These are phyloP conservation scores for Microglena sp. DNA, from an alignment of 139 green algal genomes.

Conservation along the genomic window DNA sequence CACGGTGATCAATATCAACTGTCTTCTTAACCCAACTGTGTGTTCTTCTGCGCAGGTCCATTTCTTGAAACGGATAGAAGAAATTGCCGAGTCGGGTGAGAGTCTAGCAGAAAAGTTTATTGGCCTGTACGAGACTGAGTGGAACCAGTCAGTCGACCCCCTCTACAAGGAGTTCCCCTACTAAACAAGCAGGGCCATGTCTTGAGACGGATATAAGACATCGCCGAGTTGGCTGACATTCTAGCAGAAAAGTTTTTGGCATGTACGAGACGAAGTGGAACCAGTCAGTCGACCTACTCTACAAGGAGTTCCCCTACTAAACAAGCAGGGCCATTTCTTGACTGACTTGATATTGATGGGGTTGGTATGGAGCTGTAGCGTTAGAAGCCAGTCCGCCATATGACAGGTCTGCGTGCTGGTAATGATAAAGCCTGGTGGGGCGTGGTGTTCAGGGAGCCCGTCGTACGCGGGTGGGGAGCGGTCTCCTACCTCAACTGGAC, in stretches of 20 bases:
- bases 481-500: too few relatives aligned
- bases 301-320: constrained; percentile 49
- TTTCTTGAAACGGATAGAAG: constrained; percentile 71
- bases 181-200: constrained; percentile 8
- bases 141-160: constrained; percentile 54
- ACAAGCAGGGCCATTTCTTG: neutral
- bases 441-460: too few relatives aligned
- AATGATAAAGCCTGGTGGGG: too few relatives aligned
- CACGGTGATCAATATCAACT: too few relatives aligned
- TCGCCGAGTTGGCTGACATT: too few relatives aligned
- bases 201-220: too few relatives aligned
- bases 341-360: too few relatives aligned
- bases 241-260: too few relatives aligned
- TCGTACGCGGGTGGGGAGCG: too few relatives aligned
- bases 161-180: constrained; percentile 57
- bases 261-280: constrained; percentile 66
- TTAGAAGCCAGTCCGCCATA: too few relatives aligned
- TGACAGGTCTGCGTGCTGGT: too few relatives aligned
- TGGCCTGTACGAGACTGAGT: constrained; percentile 58
- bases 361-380: too few relatives aligned
- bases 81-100: constrained; percentile 56
- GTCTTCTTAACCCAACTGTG: neutral
- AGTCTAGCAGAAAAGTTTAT: constrained; percentile 57
- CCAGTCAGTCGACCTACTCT: constrained; percentile 56
- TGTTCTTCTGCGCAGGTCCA: constrained; percentile 4